phyloP scores from a whole-genome alignment of 225 moss, liverwort and hornwort species.

The Rhytidiadelphus loreus region DNA sequence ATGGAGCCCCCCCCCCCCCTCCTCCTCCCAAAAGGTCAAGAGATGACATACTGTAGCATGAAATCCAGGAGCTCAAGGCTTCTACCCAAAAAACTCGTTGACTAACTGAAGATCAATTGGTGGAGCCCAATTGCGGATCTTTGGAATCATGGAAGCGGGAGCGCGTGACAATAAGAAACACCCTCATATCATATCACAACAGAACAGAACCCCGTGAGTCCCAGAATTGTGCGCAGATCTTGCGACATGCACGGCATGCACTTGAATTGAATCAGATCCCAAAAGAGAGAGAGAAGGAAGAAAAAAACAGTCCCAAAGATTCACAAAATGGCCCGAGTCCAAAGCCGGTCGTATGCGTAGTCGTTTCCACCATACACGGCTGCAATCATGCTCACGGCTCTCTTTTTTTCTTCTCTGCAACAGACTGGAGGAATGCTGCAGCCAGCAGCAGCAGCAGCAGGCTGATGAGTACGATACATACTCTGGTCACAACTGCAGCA shows the following conservation, averaged over 20 bases:
- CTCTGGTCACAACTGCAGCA: neutral
- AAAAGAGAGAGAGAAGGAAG: neutral
- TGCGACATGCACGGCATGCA: slow-evolving; percentile 8
- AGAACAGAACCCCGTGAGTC: neutral
- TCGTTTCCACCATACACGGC: neutral
- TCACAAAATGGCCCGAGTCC: neutral
- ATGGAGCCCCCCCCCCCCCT: too few relatives aligned
- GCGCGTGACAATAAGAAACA: neutral
- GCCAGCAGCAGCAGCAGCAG: neutral
- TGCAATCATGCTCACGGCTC: neutral
- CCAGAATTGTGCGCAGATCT: neutral
- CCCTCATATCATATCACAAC: neutral
- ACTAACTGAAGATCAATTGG: neutral
- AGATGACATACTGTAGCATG: neutral
- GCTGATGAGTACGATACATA: neutral
- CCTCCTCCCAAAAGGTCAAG: neutral
- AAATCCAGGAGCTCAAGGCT: neutral
- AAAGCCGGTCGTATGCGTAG: neutral
- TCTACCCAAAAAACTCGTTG: neutral
- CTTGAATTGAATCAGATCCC: slow-evolving; percentile 15
- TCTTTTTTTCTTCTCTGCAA: neutral
- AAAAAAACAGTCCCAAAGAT: neutral
- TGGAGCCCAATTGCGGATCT: neutral
- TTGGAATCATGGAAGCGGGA: neutral
- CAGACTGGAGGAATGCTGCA: neutral